These are phyloP conservation scores for Salix caprea DNA, from an alignment of 345 rosid genomes.

Conservation along the genomic window DNA sequence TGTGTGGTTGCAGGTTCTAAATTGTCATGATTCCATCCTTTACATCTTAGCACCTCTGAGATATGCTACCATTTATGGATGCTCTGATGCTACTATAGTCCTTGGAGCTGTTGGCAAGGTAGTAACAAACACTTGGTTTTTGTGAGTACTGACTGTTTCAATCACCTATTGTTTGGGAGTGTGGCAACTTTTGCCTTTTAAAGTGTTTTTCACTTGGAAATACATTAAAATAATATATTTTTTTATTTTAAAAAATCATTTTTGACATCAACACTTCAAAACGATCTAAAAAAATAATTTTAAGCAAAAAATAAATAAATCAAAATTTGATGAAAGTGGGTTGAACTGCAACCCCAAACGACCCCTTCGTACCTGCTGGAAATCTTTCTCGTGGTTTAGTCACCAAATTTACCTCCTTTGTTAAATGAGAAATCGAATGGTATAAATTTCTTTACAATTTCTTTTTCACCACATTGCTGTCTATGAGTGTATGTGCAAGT, in stretches of 20 bases:
- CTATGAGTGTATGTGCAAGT: not conserved
- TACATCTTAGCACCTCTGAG: conserved; percentile 90
- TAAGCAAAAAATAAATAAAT: no score
- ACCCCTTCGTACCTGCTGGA: not conserved
- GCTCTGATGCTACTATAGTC: conserved; percentile 93
- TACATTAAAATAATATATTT: no score
- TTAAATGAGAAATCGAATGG: not conserved
- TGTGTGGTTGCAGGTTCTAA: conserved; percentile 62
- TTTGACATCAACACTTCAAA: no score
- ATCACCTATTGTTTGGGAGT: not conserved
- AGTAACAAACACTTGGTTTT: conserved; percentile 11
- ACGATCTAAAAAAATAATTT: no score
- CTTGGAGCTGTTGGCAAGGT: conserved; percentile 99
- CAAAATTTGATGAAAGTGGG: no score
- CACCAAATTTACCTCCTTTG: not conserved
- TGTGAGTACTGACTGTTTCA: not conserved
- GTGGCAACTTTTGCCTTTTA: no score
- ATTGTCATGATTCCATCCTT: conserved; percentile 93
- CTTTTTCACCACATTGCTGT: not conserved
- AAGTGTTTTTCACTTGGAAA: no score
- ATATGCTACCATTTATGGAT: conserved; percentile 89
- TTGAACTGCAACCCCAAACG: no score
- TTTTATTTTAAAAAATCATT: no score
- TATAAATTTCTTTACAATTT: not conserved
- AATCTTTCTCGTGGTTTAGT: not conserved